A percentile compares a stretch with the other conserved stretches of the same genome.
Conservation (phyloP, 257 asterid species). For the Solanum ossicruentum region DNA sequence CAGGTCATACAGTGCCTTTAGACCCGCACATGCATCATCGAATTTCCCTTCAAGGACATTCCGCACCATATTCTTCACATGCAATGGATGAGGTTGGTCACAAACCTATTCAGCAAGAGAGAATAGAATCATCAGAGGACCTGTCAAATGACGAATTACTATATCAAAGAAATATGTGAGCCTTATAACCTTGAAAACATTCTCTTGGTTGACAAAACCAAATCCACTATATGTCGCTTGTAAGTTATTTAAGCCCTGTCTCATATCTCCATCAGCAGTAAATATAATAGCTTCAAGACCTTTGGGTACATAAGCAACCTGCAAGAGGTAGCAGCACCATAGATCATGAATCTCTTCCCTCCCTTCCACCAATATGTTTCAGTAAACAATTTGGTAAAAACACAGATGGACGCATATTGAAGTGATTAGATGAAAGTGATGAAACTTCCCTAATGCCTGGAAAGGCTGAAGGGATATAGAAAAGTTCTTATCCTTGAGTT, state of each 20-base stretch:
- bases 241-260: slow-evolving; percentile 93
- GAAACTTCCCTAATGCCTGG: background rate
- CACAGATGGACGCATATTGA: background rate
- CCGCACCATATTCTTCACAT: slow-evolving; percentile 83
- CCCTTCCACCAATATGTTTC: background rate
- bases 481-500: background rate
- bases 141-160: background rate
- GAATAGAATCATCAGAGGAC: background rate
- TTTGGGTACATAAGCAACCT: slow-evolving; percentile 94
- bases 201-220: slow-evolving; percentile 91
- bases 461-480: background rate
- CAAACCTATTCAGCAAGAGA: slow-evolving; percentile 48
- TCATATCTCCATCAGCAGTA: slow-evolving; percentile 99
- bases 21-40: slow-evolving; percentile 80
- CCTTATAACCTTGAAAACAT: slow-evolving; percentile 78
- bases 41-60: slow-evolving; percentile 84
- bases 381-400: background rate
- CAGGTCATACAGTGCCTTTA: slow-evolving; percentile 84
- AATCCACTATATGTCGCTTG: slow-evolving; percentile 97
- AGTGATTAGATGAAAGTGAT: background rate
- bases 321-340: background rate
- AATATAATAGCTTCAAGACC: slow-evolving; percentile 97
- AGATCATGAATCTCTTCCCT: background rate
- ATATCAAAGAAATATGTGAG: background rate
- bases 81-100: slow-evolving; percentile 98